These are phyloP conservation scores for Funneliformis geosporum DNA, from an alignment of 192 early-diverging fungal genomes.

Conservation along the genomic window DNA sequence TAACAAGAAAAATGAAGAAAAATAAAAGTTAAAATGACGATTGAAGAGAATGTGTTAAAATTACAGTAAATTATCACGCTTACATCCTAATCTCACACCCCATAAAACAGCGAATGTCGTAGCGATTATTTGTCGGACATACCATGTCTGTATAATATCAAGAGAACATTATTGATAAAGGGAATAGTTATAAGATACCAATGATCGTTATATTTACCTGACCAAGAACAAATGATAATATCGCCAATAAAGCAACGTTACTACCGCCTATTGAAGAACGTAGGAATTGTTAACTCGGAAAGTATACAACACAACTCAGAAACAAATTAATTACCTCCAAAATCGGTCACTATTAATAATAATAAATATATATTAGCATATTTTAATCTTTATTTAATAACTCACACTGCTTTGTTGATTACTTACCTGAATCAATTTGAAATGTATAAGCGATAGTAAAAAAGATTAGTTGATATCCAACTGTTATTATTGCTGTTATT, in stretches of 20 bases:
- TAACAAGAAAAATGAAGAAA: not conserved
- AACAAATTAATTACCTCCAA: conserved; percentile 20
- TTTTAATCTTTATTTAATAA: not conserved
- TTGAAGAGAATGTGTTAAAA: not conserved
- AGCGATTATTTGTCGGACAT: conserved; percentile 30
- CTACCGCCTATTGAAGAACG: conserved; percentile 14
- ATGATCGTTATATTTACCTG: conserved; percentile 10
- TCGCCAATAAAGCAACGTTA: conserved; percentile 28
- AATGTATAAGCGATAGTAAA: conserved; percentile 17
- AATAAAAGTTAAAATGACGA: not conserved
- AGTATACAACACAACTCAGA: not conserved
- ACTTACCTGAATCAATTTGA: conserved; percentile 26
- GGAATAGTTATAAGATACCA: not conserved
- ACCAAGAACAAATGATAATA: conserved; percentile 21
- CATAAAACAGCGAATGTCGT: conserved; percentile 12
- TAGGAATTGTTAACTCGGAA: not conserved
- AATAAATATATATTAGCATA: not conserved
- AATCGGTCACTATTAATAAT: conserved; percentile 26
- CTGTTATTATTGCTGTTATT: conserved; percentile 29
- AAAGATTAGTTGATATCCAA: conserved; percentile 30
- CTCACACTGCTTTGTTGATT: not conserved
- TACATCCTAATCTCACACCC: conserved; percentile 25
- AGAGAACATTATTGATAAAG: not conserved
- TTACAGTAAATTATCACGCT: not conserved
- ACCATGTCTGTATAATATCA: conserved; percentile 15